phyloP scores from a whole-genome alignment of 139 green algal genomes.

The Chlorella sp. region DNA sequence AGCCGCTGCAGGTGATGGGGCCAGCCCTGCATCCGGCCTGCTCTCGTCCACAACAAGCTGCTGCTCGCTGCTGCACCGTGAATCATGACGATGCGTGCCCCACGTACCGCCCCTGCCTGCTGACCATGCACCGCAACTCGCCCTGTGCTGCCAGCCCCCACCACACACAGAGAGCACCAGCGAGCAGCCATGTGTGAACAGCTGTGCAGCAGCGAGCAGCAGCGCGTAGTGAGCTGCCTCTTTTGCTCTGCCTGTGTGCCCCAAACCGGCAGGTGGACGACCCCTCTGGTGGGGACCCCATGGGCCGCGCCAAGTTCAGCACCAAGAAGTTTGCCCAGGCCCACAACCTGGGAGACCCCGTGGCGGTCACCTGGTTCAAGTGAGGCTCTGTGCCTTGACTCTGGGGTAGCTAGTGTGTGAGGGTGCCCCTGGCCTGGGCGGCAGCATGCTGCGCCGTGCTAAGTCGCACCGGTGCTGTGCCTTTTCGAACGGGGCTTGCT shows the following conservation, averaged over 20 bases:
- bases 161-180: too few species aligned
- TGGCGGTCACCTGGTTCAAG: conserved; percentile 16
- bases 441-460: neutral
- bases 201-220: too few species aligned
- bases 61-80: too few species aligned
- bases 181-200: neutral
- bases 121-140: too few species aligned
- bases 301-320: neutral
- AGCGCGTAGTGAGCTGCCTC: too few species aligned
- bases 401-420: neutral
- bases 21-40: neutral
- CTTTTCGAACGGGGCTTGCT: too few species aligned
- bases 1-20: conserved; percentile 7
- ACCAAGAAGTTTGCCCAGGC: neutral
- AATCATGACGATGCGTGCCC: too few species aligned
- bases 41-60: too few species aligned
- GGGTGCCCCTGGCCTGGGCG: neutral
- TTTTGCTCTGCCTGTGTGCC: neutral
- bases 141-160: too few species aligned
- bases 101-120: neutral
- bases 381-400: too few species aligned
- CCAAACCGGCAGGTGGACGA: neutral
- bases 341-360: conserved; percentile 22
- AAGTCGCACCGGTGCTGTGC: too few species aligned
- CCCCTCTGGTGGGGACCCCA: conserved; percentile 7